These are phyloP conservation scores for Tricharina praecox DNA, from an alignment of 495 filamentous ascomycete species.

Conservation along the genomic window DNA sequence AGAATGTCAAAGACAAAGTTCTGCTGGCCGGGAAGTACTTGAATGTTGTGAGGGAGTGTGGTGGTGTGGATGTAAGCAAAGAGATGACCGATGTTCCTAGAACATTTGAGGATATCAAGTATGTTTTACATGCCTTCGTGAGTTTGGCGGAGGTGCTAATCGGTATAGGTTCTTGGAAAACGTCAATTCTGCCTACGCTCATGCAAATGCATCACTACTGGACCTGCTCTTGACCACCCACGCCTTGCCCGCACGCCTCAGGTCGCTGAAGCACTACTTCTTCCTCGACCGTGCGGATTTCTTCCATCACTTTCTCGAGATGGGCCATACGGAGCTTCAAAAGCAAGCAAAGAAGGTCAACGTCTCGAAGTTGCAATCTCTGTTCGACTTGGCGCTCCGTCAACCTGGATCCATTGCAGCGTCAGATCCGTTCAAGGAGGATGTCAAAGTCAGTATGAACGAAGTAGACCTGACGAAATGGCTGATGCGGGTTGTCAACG, in stretches of 20 bases:
- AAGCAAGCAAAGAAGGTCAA: constrained; percentile 81
- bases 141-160: constrained; percentile 5
- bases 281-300: constrained; percentile 96
- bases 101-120: constrained; percentile 63
- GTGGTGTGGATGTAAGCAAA: constrained; percentile 86
- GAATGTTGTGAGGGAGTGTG: constrained; percentile 92
- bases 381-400: constrained; percentile 83
- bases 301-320: constrained; percentile 91
- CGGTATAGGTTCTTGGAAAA: constrained; percentile 65
- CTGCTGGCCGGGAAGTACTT: constrained; percentile 91
- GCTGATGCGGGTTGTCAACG: constrained; percentile 88
- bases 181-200: constrained; percentile 82
- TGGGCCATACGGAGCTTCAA: constrained; percentile 67
- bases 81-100: constrained; percentile 72
- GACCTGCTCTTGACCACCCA: constrained; percentile 84
- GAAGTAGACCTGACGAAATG: constrained; percentile 80
- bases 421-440: constrained; percentile 91
- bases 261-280: constrained; percentile 94
- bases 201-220: constrained; percentile 88
- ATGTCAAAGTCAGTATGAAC: constrained; percentile 94
- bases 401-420: constrained; percentile 90
- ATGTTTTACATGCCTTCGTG: neutral
- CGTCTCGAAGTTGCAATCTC: constrained; percentile 75
- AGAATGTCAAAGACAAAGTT: constrained; percentile 82
- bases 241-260: constrained; percentile 64